Evolutionary conservation across 1,284 basidiomycete species (phyloP).

Genomic region (Apiotrichum sp.): DNA sequence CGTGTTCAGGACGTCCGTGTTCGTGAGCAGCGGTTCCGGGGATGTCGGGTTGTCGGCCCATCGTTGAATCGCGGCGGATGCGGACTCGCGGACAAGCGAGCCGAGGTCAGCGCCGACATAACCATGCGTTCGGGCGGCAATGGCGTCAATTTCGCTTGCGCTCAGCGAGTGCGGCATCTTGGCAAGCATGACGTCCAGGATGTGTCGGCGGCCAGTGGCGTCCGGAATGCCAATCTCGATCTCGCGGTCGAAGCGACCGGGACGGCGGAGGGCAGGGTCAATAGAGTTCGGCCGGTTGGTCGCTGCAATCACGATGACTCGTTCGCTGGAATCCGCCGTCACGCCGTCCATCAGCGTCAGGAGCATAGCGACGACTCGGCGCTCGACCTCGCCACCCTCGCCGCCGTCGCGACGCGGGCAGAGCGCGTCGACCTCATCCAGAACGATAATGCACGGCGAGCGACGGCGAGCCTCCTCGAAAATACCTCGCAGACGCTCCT

Average conservation of each 20-base stretch:
- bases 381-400: conserved; percentile 84
- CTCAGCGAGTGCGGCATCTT: conserved; percentile 72
- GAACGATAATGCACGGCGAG: conserved; percentile 84
- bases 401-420: conserved; percentile 85
- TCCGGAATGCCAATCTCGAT: conserved; percentile 96
- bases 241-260: conserved; percentile 92
- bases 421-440: conserved; percentile 95
- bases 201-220: conserved; percentile 69
- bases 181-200: conserved; percentile 72
- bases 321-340: conserved; percentile 48
- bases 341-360: conserved; percentile 95
- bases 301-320: conserved; percentile 91
- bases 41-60: conserved; percentile 46
- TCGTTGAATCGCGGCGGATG: conserved; percentile 82
- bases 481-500: conserved; percentile 78
- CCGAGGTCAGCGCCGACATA: conserved; percentile 96
- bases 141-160: conserved; percentile 55
- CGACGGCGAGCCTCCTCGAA: conserved; percentile 76
- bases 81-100: conserved; percentile 87
- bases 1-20: conserved; percentile 63
- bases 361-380: conserved; percentile 89
- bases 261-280: conserved; percentile 87
- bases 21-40: conserved; percentile 52
- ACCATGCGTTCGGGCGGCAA: conserved; percentile 82
- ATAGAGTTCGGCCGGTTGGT: conserved; percentile 97